phyloP scores from a whole-genome alignment of 306 rosid genomes.

The Cyclanthera cordifolia region DNA sequence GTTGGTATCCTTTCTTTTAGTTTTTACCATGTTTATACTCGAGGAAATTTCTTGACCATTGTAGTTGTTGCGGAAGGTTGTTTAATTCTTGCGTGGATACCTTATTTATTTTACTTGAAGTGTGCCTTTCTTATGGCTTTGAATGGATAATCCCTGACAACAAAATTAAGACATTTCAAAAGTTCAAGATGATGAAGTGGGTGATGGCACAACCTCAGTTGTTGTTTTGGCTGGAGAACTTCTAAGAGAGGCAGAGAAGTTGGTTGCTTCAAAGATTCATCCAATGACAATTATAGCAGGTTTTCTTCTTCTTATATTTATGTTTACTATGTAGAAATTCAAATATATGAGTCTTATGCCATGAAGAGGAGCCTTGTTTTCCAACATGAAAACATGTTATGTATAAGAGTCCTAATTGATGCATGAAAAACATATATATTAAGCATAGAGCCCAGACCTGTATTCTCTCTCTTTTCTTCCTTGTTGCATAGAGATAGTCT shows the following conservation, averaged over 20 bases:
- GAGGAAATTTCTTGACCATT: neutral
- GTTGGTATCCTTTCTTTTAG: constrained; percentile 67
- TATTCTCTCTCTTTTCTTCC: no score
- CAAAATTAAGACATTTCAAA: constrained; percentile 65
- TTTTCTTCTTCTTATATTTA: constrained; percentile 18
- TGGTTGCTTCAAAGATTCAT: constrained; percentile 80
- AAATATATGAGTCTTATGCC: neutral
- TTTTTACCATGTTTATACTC: neutral
- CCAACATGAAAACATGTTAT: neutral
- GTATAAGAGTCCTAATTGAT: neutral
- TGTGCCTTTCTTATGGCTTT: neutral
- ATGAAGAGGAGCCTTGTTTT: neutral
- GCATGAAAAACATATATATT: no score
- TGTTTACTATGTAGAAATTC: neutral
- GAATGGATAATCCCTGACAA: constrained; percentile 34
- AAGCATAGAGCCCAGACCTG: no score
- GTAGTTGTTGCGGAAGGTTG: neutral
- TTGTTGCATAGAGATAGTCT: no score
- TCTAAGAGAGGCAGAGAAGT: constrained; percentile 87
- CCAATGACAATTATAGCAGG: constrained; percentile 98
- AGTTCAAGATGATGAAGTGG: constrained; percentile 99
- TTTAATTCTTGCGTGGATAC: neutral
- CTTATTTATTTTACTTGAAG: constrained; percentile 1
- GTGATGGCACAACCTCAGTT: constrained; percentile 98
- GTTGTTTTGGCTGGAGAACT: constrained; percentile 99